phyloP scores from a whole-genome alignment of 1,284 basidiomycete genomes.

The Trametes sp. region DNA sequence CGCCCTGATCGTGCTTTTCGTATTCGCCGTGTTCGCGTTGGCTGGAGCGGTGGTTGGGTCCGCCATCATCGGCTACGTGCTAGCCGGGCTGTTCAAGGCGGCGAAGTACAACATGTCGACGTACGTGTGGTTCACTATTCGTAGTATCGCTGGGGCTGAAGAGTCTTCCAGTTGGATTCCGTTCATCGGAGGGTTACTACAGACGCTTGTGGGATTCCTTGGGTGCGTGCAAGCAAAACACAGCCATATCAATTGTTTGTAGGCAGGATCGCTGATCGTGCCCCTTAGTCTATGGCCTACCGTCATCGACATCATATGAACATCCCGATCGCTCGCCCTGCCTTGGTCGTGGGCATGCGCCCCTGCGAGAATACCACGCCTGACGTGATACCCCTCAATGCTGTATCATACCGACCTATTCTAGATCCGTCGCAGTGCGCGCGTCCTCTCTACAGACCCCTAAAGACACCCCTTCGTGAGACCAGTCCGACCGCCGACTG shows the following conservation, averaged over 20 bases:
- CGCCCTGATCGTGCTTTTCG: slow-evolving; percentile 70
- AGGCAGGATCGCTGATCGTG: not conserved
- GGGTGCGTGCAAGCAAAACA: slow-evolving; percentile 50
- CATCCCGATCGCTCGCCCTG: not conserved
- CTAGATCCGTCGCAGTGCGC: not conserved
- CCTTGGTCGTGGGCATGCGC: not conserved
- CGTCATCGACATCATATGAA: slow-evolving; percentile 52
- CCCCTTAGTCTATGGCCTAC: slow-evolving; percentile 53
- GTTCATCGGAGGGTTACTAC: slow-evolving; percentile 77
- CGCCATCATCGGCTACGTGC: slow-evolving; percentile 74
- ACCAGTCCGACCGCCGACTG: slow-evolving; percentile 12
- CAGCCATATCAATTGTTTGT: not conserved
- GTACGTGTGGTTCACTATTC: slow-evolving; percentile 50
- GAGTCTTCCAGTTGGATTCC: slow-evolving; percentile 77
- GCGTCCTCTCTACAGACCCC: not conserved
- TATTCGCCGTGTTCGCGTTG: slow-evolving; percentile 62
- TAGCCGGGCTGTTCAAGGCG: slow-evolving; percentile 73
- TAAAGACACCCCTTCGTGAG: slow-evolving; percentile 6
- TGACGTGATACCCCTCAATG: slow-evolving; percentile 14
- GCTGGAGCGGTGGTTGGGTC: slow-evolving; percentile 73
- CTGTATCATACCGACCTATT: slow-evolving; percentile 8
- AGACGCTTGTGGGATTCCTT: slow-evolving; percentile 71
- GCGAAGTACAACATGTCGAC: slow-evolving; percentile 83
- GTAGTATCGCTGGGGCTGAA: not conserved
- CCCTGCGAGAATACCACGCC: slow-evolving; percentile 11